These are phyloP conservation scores for Ceratocystis destructans DNA, from an alignment of 2,329 filamentous ascomycete genomes.

Conservation along the genomic window DNA sequence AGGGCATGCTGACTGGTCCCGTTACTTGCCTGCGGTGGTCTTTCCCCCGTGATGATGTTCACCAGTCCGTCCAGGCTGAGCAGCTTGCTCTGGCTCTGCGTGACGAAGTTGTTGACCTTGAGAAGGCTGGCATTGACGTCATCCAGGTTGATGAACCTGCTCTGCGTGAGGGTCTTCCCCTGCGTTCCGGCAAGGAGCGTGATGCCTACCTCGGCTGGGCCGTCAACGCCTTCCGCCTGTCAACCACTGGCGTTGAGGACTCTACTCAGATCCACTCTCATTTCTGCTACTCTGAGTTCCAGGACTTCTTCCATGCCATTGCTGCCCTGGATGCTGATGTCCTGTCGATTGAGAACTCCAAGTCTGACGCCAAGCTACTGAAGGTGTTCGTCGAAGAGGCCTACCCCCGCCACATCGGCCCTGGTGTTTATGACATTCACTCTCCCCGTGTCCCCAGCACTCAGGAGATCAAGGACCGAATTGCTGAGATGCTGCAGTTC, in stretches of 20 bases:
- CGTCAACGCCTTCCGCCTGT: conserved; percentile 93
- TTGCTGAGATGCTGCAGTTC: conserved; percentile 95
- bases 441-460: conserved; percentile 91
- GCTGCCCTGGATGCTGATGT: conserved; percentile 96
- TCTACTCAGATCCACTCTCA: conserved; percentile 99
- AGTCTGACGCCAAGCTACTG: conserved; percentile 98
- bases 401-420: conserved; percentile 96
- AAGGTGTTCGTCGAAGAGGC: conserved; percentile 96
- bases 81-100: conserved; percentile 96
- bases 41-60: conserved; percentile 98
- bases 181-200: conserved; percentile 84
- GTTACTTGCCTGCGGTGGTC: conserved; percentile 99
- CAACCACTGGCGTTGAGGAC: conserved; percentile 84
- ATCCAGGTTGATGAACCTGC: conserved; percentile 99
- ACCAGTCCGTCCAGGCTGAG: conserved; percentile 97
- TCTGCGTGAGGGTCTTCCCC: conserved; percentile 96
- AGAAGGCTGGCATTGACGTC: conserved; percentile 89
- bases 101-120: conserved; percentile 95
- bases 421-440: conserved; percentile 99
- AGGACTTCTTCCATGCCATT: conserved; percentile 99
- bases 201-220: conserved; percentile 96
- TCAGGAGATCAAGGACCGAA: conserved; percentile 96
- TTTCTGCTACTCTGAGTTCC: conserved; percentile 99
- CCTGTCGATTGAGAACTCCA: conserved; percentile 99
- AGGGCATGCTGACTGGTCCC: conserved; percentile 98